phyloP scores from a whole-genome alignment of 2,329 filamentous ascomycete genomes.

The Leptographium procerum region DNA sequence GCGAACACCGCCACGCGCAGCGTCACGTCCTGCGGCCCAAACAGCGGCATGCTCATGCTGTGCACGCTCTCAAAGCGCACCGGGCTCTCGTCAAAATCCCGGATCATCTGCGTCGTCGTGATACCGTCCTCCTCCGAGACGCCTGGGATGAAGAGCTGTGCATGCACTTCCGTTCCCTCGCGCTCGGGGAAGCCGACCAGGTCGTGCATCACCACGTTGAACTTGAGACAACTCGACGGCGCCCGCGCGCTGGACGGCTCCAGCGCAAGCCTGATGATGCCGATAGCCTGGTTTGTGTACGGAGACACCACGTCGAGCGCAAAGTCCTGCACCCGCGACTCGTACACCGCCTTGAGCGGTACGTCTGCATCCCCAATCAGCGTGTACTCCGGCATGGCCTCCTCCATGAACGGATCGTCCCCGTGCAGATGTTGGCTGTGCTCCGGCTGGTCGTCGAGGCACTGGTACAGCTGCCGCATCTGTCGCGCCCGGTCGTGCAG shows the following conservation, averaged over 20 bases:
- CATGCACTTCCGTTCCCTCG: constrained; percentile 91
- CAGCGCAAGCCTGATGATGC: constrained; percentile 79
- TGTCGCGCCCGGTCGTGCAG: constrained; percentile 74
- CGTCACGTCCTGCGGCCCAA: constrained; percentile 60
- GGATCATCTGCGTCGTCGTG: constrained; percentile 90
- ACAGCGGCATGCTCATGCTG: constrained; percentile 87
- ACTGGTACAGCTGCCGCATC: constrained; percentile 97
- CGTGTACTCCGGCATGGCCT: constrained; percentile 84
- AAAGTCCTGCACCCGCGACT: constrained; percentile 90
- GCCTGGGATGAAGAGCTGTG: constrained; percentile 89
- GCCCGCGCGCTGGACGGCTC: constrained; percentile 91
- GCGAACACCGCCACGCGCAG: constrained; percentile 86
- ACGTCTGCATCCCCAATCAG: constrained; percentile 89
- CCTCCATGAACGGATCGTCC: constrained; percentile 85
- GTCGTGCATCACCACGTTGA: constrained; percentile 98
- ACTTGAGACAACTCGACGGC: constrained; percentile 85
- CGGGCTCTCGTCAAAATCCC: constrained; percentile 82
- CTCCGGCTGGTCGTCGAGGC: constrained; percentile 88
- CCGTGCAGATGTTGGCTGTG: constrained; percentile 61
- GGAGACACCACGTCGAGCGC: constrained; percentile 82
- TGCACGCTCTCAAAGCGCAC: constrained; percentile 96
- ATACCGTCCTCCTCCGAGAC: constrained; percentile 82
- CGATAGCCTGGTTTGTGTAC: constrained; percentile 81
- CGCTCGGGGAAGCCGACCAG: constrained; percentile 89
- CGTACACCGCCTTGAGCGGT: constrained; percentile 83